Evolutionary conservation across 805 yeast genomes (phyloP), one percentile per base, ranked within the genome.

Genomic region (Lachancea cidri): DNA sequence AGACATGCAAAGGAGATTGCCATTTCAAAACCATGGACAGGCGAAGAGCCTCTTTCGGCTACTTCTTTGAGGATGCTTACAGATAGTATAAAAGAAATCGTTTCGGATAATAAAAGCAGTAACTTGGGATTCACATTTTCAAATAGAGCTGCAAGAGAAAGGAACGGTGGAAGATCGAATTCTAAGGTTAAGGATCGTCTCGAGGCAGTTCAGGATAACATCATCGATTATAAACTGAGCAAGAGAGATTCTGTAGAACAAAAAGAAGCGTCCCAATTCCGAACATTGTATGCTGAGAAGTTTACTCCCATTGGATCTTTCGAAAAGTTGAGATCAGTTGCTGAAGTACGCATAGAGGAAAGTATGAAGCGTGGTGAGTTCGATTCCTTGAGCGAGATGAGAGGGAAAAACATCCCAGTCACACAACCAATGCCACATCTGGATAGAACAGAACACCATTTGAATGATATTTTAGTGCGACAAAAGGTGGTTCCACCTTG

Each of bases 401-500:
- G 95, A 43, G 95, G 95, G 0, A 71, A 74, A 50, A 79, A 81
- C 3, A 53, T 82, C 13, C 65, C 66, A 4, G 51, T 49, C 17
- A 70, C 64, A 14, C 58, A 62, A n/a, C 66, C 63, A 49, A 76
- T 66, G 57, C 82, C 77, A 35, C 82, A 70, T 60, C 68, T 72
- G 43, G 93, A 77, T 59, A 74, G 73, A 45, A 85, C 79, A 40
- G 94, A 82, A 51, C 86, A 80, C 58, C 86, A 86, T 57, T 62
- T 88, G 65, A 88, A 88, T 62, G 79, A 84, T 46, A 81, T 88
- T 34, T 63, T 88, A 42, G 76, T 73, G 39, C 73, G 76, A 33
- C 96, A 88, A 59, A 88, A 86, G 36, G 79, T 86, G 1, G 66
- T 79, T 8, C 95, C 96, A 0, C 95, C 95, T 0, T 88, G 96